Conservation (phyloP, 768 basidiomycete species). For the Tricholoma sp. region DNA sequence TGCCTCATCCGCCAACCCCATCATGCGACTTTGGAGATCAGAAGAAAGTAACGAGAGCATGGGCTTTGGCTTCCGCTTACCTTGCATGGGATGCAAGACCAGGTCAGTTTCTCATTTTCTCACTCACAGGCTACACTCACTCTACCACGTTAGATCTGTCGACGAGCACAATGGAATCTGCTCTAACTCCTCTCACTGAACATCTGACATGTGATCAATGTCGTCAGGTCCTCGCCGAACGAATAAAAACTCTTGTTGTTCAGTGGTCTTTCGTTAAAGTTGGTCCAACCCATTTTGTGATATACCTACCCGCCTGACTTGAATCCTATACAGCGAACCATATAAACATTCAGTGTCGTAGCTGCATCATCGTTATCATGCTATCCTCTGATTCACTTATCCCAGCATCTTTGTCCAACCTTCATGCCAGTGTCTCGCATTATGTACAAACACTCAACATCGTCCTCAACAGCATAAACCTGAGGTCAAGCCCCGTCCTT, state of each 20-base stretch:
- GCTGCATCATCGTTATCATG: background rate
- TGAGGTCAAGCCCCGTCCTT: background rate
- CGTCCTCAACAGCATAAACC: slow-evolving; percentile 1
- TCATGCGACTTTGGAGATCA: slow-evolving; percentile 71
- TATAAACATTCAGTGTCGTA: slow-evolving; percentile 27
- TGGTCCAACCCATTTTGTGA: slow-evolving; percentile 11
- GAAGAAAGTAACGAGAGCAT: slow-evolving; percentile 74
- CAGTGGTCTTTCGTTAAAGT: slow-evolving; percentile 84
- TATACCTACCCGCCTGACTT: background rate
- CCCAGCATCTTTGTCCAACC: background rate
- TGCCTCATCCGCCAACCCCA: slow-evolving; percentile 66
- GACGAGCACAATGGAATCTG: slow-evolving; percentile 64
- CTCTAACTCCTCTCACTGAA: slow-evolving; percentile 63
- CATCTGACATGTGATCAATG: slow-evolving; percentile 71
- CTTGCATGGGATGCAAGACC: slow-evolving; percentile 81
- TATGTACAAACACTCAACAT: background rate
- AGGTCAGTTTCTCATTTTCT: slow-evolving; percentile 37
- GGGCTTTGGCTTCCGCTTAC: slow-evolving; percentile 80
- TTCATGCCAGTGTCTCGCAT: background rate
- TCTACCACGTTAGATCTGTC: slow-evolving; percentile 54
- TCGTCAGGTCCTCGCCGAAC: slow-evolving; percentile 52
- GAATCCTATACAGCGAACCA: slow-evolving; percentile 41
- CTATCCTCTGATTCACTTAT: background rate
- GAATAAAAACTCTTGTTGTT: slow-evolving; percentile 61
- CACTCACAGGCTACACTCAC: background rate